Conservation (phyloP, 2,329 filamentous ascomycete species). For the Onygenales sp. region DNA sequence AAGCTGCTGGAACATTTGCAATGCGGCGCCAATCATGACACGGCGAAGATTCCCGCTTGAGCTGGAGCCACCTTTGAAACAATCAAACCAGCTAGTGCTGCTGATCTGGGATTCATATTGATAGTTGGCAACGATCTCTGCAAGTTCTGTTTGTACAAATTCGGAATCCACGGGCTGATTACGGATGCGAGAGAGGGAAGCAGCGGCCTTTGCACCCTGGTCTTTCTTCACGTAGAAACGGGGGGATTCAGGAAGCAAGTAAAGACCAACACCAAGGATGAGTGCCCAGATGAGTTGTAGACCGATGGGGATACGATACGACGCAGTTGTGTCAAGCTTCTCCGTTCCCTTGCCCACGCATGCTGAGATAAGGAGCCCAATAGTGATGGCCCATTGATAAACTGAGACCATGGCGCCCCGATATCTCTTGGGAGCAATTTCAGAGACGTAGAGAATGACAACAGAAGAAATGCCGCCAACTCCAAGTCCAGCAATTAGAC, state of each 20-base stretch:
- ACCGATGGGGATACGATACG: conserved; percentile 57
- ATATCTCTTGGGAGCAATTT: conserved; percentile 30
- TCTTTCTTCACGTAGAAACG: conserved; percentile 20
- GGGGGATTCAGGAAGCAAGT: conserved; percentile 46
- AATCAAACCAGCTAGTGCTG: conserved; percentile 38
- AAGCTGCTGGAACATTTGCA: conserved; percentile 65
- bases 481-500: conserved; percentile 32
- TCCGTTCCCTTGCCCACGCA: conserved; percentile 60
- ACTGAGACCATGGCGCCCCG: conserved; percentile 32
- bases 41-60: conserved; percentile 54
- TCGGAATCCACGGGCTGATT: conserved; percentile 37
- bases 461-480: conserved; percentile 32
- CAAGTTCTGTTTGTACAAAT: conserved; percentile 40
- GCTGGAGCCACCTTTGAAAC: conserved; percentile 39
- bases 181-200: conserved; percentile 25
- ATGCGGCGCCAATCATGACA: conserved; percentile 60
- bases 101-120: conserved; percentile 38
- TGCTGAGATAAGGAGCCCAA: conserved; percentile 45
- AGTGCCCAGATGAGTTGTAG: conserved; percentile 53
- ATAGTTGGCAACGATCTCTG: conserved; percentile 44
- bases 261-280: conserved; percentile 47
- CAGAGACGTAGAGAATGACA: conserved; percentile 30
- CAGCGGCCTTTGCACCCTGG: conserved; percentile 13
- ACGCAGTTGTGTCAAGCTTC: conserved; percentile 42
- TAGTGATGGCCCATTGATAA: conserved; percentile 33